A percentile compares a stretch with the other conserved stretches of the same genome.
These are phyloP conservation scores for Hypholoma fasciculare DNA, from an alignment of 768 basidiomycete genomes.

Conservation along the genomic window DNA sequence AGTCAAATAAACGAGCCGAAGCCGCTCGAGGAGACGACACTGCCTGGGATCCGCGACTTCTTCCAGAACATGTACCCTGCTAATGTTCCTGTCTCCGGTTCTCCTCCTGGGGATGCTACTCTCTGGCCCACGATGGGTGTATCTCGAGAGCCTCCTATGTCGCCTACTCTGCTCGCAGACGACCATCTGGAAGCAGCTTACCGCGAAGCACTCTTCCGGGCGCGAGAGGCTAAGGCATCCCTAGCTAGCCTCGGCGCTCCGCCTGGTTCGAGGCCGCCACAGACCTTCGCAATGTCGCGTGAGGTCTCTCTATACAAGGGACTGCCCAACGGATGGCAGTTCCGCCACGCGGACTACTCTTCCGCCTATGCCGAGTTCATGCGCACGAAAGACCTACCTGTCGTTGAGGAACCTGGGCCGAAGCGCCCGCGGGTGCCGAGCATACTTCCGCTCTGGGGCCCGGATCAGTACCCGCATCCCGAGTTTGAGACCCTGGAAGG, in stretches of 20 bases:
- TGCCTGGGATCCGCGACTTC: slow-evolving; percentile 23
- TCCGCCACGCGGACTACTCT: slow-evolving; percentile 33
- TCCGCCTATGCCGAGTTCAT: slow-evolving; percentile 37
- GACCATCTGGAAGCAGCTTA: slow-evolving; percentile 23
- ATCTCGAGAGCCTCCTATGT: background rate
- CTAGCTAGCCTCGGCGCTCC: slow-evolving; percentile 7
- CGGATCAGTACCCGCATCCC: slow-evolving; percentile 20
- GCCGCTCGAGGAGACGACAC: slow-evolving; percentile 10
- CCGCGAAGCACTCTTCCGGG: slow-evolving; percentile 21
- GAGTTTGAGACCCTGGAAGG: slow-evolving; percentile 15
- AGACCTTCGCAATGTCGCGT: slow-evolving; percentile 38
- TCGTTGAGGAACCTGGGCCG: slow-evolving; percentile 16
- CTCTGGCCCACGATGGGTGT: slow-evolving; percentile 11
- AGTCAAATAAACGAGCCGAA: slow-evolving; percentile 13
- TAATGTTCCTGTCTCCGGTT: slow-evolving; percentile 5
- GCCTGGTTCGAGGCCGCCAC: slow-evolving; percentile 11
- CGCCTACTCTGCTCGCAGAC: slow-evolving; percentile 12
- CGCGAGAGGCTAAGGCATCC: slow-evolving; percentile 12
- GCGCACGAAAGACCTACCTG: slow-evolving; percentile 24
- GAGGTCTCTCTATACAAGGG: slow-evolving; percentile 49
- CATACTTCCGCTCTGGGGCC: slow-evolving; percentile 35
- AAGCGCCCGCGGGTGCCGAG: slow-evolving; percentile 39
- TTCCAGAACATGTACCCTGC: slow-evolving; percentile 15
- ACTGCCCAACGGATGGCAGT: slow-evolving; percentile 50
- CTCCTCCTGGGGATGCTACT: slow-evolving; percentile 2